These are phyloP conservation scores for Paspalum vaginatum DNA, from an alignment of 176 grass and related monocot genomes.

Conservation along the genomic window DNA sequence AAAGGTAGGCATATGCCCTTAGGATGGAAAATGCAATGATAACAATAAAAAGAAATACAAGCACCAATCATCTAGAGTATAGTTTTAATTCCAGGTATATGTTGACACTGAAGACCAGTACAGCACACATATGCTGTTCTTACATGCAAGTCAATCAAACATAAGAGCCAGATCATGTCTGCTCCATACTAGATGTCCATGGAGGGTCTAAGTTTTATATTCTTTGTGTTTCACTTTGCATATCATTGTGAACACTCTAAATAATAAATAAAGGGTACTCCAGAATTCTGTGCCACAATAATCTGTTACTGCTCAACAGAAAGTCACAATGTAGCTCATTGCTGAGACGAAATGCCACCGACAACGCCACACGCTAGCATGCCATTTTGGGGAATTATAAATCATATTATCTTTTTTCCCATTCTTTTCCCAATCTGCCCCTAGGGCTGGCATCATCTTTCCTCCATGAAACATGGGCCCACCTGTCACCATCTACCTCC, in stretches of 20 bases:
- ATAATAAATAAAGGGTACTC: background rate
- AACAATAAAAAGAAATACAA: constrained; percentile 15
- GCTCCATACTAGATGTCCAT: background rate
- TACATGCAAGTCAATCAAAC: constrained; percentile 24
- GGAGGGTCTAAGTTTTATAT: background rate
- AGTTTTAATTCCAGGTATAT: constrained; percentile 12
- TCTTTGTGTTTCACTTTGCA: background rate
- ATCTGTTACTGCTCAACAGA: background rate
- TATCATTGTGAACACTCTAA: constrained; percentile 8
- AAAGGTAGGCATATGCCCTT: background rate
- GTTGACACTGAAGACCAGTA: constrained; percentile 1
- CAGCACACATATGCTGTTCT: background rate
- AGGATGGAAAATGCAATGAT: background rate
- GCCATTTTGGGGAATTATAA: no score
- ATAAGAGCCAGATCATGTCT: background rate
- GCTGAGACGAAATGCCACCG: no score
- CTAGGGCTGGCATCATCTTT: no score
- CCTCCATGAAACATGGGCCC: no score
- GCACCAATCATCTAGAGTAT: background rate
- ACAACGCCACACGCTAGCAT: no score
- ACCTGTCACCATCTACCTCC: no score
- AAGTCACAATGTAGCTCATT: background rate
- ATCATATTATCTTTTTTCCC: no score
- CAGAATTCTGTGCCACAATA: background rate
- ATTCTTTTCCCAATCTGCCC: no score